Base-by-base conservation (phyloP, 495 filamentous ascomycete genomes). In the Podospora fimiseda region DNA sequence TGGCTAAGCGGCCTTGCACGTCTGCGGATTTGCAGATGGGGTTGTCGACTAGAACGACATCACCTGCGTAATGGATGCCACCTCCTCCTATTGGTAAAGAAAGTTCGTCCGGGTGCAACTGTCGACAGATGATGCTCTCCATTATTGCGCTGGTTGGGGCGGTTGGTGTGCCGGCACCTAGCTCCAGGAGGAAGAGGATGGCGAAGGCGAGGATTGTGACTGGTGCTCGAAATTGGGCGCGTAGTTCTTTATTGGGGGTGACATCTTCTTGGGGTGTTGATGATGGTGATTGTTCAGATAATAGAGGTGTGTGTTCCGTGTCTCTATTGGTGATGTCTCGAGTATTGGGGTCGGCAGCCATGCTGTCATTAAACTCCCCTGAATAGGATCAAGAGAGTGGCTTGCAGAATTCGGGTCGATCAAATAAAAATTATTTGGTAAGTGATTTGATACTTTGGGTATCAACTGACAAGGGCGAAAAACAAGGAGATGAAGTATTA, bases 41-140 rank as follows among this genome's bases (percentile, higher is more conserved):
- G 49, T 62, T 53, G 20, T 63, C 56, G 19, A 37, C 5, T 2
- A 59, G 45, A 1, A 48, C 20, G 2, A 57, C 7, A 7, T 48
- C 53, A 5, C 48, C 47, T 3, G 37, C 48, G 4, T 43, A 11
- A 8, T 22, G 44, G 14, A 48, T 48, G 21, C 7, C 16, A 20
- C 9, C 22, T 38, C 7, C 4, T 18, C 14, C 3, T 18, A 23
- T 30, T 4, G 38, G 43, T 0, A 45, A 21, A 6, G 14, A 11
- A 19, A 58, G 51, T 7, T 55, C 42, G 15, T 61, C 57, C 18
- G 67, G 67, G 57, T 67, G 57, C n/a, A 60, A 55, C 22, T 59
- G 51, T 7, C 60, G 50, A 55, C 68, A 70, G 39, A 70, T 60
- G 52, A 70, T 60, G 22, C 44, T 42, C 50, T 70, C 68, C 53